A percentile compares a stretch with the other conserved stretches of the same genome.
These are phyloP conservation scores for Penicillium salamii DNA, from an alignment of 495 filamentous ascomycete genomes.

Conservation along the genomic window DNA sequence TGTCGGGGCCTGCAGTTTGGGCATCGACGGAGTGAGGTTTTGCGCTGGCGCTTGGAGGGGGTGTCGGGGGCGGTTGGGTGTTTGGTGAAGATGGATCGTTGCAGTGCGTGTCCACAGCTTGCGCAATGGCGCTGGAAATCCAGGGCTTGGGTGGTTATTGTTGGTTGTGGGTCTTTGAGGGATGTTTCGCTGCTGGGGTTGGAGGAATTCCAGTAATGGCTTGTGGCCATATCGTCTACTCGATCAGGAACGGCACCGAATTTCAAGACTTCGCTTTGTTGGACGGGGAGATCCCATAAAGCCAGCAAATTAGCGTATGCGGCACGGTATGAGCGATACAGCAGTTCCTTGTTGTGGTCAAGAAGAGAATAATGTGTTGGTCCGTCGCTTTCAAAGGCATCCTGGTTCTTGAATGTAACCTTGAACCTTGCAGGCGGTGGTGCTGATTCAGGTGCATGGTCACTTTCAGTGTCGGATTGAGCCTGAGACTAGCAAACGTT, in stretches of 20 bases:
- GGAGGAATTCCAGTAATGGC: conserved; percentile 23
- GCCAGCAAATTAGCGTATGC: conserved; percentile 80
- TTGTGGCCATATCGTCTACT: conserved; percentile 12
- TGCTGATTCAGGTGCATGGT: conserved; percentile 22
- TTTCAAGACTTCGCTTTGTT: conserved; percentile 78
- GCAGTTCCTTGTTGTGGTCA: conserved; percentile 54
- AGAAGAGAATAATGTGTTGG: conserved; percentile 65
- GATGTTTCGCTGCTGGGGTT: conserved; percentile 25
- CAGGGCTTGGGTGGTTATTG: conserved; percentile 23
- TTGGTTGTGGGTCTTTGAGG: conserved; percentile 14
- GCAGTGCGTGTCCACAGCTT: conserved; percentile 39
- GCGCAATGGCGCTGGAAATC: conserved; percentile 47
- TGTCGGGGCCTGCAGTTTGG: conserved; percentile 40
- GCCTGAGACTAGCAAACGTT: conserved; percentile 27
- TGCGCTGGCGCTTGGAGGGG: conserved; percentile 20
- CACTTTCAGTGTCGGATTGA: conserved; percentile 48
- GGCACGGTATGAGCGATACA: conserved; percentile 70
- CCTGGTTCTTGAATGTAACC: conserved; percentile 70
- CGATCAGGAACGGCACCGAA: conserved; percentile 44
- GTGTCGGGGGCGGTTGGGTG: conserved; percentile 15
- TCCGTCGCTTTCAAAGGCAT: conserved; percentile 75
- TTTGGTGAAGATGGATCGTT: conserved; percentile 39
- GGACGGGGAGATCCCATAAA: conserved; percentile 75
- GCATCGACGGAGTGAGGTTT: conserved; percentile 21
- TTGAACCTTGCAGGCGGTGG: conserved; percentile 47